Evolutionary conservation across 768 basidiomycete species (phyloP), one percentile per base, ranked within the genome.

Genomic region (Lactarius sanguifluus): DNA sequence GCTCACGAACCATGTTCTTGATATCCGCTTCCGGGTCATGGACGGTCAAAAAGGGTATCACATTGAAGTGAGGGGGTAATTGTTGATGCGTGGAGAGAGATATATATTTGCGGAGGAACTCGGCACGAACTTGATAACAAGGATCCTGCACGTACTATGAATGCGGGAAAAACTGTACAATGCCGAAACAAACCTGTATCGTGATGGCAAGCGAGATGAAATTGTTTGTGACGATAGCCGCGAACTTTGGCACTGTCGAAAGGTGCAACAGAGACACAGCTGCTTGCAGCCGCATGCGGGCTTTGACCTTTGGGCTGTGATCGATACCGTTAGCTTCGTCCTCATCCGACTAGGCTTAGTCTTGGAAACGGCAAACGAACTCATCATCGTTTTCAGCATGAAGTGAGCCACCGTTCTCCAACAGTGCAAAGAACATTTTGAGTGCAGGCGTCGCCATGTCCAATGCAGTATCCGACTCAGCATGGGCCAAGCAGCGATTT

Each of bases 1-100:
- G 12, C 25, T 15, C 2, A 70, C 84, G 69, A 63, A 91, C 94
- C 77, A 85, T 80, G 32, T 75, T 76, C 70, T 86, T 87, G 34
- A 95, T 83, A 65, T 98, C 96, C 28, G 76, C 75, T 68, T 98
- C 96, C 0, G 96, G 96, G 75, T 99, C 97, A 71, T 93, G 89
- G 1, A 95, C 89, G 0, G 91, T 88, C 55, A 99, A 78, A 79
- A 97, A 94, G 6, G 92, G 89, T 64, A 97, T 85, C 55, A 91
- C 79, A 73, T 95, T 93, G 78, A 89, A 96, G 23, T 85, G 82
- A 1, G 88, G 76, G 18, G 86, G 82, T 2, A 95, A 77, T 76
- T 89, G 88, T 41, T 86, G 83, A 3, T 78, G 74, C 55, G 85
- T 82, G n/a, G 95, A 76, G 30, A 92, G 78, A 12, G 80, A 73